A percentile compares a stretch with the other conserved stretches of the same genome.
Conservation (phyloP, 768 basidiomycete species). For the Naganishia kalamii region DNA sequence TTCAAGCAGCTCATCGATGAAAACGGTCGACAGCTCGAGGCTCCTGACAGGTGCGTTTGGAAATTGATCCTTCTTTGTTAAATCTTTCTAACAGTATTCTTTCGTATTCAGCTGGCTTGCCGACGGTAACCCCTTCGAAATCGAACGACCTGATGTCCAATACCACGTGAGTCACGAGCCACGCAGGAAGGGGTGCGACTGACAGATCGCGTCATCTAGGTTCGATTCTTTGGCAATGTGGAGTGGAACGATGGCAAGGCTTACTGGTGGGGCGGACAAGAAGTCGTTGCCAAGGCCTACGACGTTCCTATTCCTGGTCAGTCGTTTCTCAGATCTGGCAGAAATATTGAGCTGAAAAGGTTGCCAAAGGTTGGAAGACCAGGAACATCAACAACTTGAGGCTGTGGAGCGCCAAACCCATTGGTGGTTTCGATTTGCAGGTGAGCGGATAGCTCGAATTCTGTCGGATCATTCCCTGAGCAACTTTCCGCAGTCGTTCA, state of each 20-base stretch:
- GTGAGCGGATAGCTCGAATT: neutral
- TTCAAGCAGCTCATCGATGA: constrained; percentile 80
- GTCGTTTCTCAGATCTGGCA: neutral
- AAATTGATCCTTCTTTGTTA: neutral
- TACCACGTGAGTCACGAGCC: neutral
- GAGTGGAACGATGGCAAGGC: constrained; percentile 54
- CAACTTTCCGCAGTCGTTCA: constrained; percentile 63
- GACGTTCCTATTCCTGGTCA: constrained; percentile 82
- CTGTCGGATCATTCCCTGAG: neutral
- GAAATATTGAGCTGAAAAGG: neutral
- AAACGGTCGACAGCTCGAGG: constrained; percentile 48
- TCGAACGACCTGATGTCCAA: constrained; percentile 59
- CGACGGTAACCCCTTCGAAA: constrained; percentile 42
- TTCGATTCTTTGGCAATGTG: constrained; percentile 82
- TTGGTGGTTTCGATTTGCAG: constrained; percentile 30
- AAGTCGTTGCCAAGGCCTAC: constrained; percentile 87
- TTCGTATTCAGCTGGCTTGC: neutral
- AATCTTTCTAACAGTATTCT: too few relatives aligned
- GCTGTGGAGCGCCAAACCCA: constrained; percentile 59
- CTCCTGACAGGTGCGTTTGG: constrained; percentile 50
- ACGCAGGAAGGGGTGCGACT: too few relatives aligned
- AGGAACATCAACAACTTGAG: constrained; percentile 70
- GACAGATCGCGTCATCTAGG: constrained; percentile 23
- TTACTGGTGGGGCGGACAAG: constrained; percentile 70
- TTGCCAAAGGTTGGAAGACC: constrained; percentile 17